Conservation (phyloP, 768 basidiomycete genomes). For the Phaeolepiota aurea region DNA sequence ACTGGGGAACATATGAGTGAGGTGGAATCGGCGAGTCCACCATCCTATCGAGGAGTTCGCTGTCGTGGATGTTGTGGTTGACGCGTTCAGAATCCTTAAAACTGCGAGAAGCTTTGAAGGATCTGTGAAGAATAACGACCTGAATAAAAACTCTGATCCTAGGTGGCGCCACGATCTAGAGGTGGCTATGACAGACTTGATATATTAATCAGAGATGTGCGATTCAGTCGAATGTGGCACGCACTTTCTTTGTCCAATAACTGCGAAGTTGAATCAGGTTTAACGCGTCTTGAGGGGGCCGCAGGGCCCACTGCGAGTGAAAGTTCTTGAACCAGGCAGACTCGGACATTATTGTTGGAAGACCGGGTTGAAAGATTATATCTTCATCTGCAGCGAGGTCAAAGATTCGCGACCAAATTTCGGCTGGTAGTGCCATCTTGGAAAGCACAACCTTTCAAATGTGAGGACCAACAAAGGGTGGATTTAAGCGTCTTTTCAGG, state of each 20-base stretch:
- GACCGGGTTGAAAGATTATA: slow-evolving; percentile 49
- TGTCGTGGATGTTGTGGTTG: slow-evolving; percentile 20
- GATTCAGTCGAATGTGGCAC: slow-evolving; percentile 7
- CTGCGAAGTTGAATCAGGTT: slow-evolving; percentile 50
- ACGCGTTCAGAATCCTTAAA: slow-evolving; percentile 40
- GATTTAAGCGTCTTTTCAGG: too few relatives aligned
- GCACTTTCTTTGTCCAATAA: slow-evolving; percentile 62
- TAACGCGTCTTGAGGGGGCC: slow-evolving; percentile 51
- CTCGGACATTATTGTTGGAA: slow-evolving; percentile 56
- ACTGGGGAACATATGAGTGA: slow-evolving; percentile 39
- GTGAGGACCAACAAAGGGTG: too few relatives aligned
- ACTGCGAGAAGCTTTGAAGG: slow-evolving; percentile 46
- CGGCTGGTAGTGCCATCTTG: slow-evolving; percentile 47
- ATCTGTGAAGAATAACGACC: slow-evolving; percentile 59
- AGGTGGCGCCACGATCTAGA: slow-evolving; percentile 56
- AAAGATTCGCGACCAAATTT: slow-evolving; percentile 66
- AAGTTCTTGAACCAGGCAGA: slow-evolving; percentile 56
- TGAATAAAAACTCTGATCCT: slow-evolving; percentile 60
- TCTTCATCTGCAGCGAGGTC: slow-evolving; percentile 66
- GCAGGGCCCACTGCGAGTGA: slow-evolving; percentile 44
- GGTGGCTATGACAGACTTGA: slow-evolving; percentile 39
- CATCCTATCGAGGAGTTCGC: slow-evolving; percentile 46
- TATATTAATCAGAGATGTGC: background rate
- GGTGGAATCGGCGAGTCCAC: slow-evolving; percentile 69
- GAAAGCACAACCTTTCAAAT: too few relatives aligned